Base-by-base conservation (phyloP, 2,329 filamentous ascomycete genomes). In the Colletotrichum eremochloae region DNA sequence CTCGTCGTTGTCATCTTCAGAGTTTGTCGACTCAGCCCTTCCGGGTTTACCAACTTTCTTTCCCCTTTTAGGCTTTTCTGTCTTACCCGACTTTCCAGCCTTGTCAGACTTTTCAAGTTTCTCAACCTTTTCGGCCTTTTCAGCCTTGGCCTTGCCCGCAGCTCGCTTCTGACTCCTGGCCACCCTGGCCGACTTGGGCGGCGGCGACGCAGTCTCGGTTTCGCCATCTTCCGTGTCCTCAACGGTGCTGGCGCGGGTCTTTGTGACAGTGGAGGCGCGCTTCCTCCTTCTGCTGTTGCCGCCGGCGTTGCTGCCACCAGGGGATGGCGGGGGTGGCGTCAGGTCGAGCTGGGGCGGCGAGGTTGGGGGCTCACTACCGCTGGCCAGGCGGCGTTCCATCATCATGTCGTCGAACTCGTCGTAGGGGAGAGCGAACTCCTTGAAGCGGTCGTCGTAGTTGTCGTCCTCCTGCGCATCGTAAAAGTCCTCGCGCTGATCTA, bases 401-500 rank as follows among this genome's bases (percentile, higher is more conserved):
- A 87, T 88, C 68, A 82, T 73, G 24, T 86, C 84, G 72, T 84
- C 81, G 77, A 84, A 88, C 1, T 86, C 82, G 20, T 77, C 78
- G 11, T 78, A 77, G 0, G 91, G 91, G 5, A 94, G 84, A 38
- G 87, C 85, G 75, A 94, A 94, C 36, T 92, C 89, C 66, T 89
- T 86, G 79, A 91, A 94, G 71, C 87, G 86, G 33, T 91, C 87
- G 67, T 88, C 85, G 29, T 88, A 86, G 42, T 86, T 85, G 46
- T 89, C 86, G 38, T 90, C 89, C 44, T 92, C 90, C 42, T 83
- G 82, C 53, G 86, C 83, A 73, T 86, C 83, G 74, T 84, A 83
- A 74, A 86, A 85, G 79, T 92, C 88, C 80, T 94, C 96, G 77
- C 95, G 91, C 79, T 97, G 94, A 81, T 98, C 94, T 71, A 98